Base-by-base conservation (phyloP, 768 basidiomycete genomes). In the Artomyces pyxidatus region DNA sequence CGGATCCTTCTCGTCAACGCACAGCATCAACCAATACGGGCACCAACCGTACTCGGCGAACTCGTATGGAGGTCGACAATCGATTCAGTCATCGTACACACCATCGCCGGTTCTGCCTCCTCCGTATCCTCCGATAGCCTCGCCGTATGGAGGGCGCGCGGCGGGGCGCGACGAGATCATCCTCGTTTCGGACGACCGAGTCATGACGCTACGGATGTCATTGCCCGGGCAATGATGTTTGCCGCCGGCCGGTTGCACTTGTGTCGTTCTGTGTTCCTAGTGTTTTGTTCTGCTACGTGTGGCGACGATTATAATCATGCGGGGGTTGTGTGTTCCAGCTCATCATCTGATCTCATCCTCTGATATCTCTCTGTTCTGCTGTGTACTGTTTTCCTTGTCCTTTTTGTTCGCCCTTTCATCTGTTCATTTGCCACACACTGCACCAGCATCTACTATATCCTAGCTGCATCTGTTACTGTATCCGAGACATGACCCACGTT, bases 181-280 rank as follows among this genome's bases (percentile, higher is more conserved):
- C 53, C 81, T 94, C 66, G 86, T 90, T 29, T 90, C 88, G 4
- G 93, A 94, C 57, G 92, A 95, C 66, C 79, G 85, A 28, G 81
- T 92, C 51, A 68, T 91, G 61, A 76, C 82, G 37, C 65, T 92
- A 47, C 78, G 82, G 42, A 69, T 83, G 53, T 65, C 72, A 49
- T 62, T 54, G 37, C 48, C 68, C 14, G 52, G 52, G 5, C 58
- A 53, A 30, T 55, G 25, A 50, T 35, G n/a, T n/a, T n/a, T n/a
- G n/a, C n/a, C n/a, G n/a, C n/a, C n/a, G n/a, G n/a, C n/a, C n/a
- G n/a, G n/a, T n/a, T 3, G 32, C 32, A 35, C 14, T 35, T 8
- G 32, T 35, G 32, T 35, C 7, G n/a, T n/a, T n/a, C n/a, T n/a
- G n/a, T n/a, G n/a, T 4, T 35, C 32, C 17, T 35, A 14, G 14